Evolutionary conservation across 257 asterid genomes (phyloP).

Genomic region (Paulownia fortunei): DNA sequence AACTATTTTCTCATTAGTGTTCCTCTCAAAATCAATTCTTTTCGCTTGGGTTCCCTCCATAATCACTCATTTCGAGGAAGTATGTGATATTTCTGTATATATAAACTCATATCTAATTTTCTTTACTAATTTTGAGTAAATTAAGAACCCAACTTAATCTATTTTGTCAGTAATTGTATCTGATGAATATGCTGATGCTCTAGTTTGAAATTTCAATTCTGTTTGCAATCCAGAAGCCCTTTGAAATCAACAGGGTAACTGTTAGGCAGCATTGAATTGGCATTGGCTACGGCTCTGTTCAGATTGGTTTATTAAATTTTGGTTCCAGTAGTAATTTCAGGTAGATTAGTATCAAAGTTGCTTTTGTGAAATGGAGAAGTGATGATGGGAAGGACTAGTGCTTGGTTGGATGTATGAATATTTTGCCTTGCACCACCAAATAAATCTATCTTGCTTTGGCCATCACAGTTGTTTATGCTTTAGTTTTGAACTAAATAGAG

Average conservation of each 20-base stretch:
- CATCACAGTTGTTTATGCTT: background rate
- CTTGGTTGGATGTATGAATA: background rate
- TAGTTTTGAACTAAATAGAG: constrained; percentile 14
- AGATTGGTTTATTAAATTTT: background rate
- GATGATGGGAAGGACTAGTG: background rate
- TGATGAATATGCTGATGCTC: background rate
- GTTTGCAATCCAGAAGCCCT: background rate
- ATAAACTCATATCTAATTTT: background rate
- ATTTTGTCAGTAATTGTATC: background rate
- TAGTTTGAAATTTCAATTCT: background rate
- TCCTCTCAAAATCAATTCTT: constrained; percentile 18
- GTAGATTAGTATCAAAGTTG: background rate
- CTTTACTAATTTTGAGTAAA: background rate
- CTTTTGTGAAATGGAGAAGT: background rate
- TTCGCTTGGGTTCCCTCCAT: background rate
- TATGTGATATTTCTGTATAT: background rate
- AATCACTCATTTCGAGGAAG: constrained; percentile 32
- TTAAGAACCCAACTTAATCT: background rate
- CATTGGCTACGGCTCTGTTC: background rate
- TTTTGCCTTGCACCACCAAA: background rate
- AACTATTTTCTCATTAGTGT: background rate
- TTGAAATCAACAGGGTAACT: background rate
- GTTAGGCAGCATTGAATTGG: background rate
- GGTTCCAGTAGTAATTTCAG: background rate
- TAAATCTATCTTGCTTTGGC: background rate